Evolutionary conservation across 2,329 filamentous ascomycete genomes (phyloP).

Genomic region (Xylariaceae sp.): DNA sequence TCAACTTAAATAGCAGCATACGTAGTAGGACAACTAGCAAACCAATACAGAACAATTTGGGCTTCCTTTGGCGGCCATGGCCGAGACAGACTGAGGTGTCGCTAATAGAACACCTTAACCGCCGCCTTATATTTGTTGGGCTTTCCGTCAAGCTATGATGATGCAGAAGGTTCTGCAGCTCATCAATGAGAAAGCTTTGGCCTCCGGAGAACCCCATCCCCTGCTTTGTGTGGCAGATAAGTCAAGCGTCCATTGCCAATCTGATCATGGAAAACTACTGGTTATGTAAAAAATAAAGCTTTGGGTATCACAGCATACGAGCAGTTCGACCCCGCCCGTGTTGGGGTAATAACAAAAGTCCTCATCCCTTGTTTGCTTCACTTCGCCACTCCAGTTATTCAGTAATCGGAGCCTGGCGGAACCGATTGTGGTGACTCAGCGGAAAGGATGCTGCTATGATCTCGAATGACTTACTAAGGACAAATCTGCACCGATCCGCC

Average conservation of each 20-base stretch:
- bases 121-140: conserved; percentile 34
- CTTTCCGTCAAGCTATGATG: conserved; percentile 35
- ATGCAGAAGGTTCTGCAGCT: conserved; percentile 45
- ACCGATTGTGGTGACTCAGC: no score
- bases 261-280: conserved; percentile 53
- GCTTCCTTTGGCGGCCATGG: conserved; percentile 34
- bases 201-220: conserved; percentile 45
- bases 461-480: no score
- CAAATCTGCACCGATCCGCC: no score
- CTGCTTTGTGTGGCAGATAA: conserved; percentile 41
- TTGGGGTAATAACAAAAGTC: no score
- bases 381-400: no score
- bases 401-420: no score
- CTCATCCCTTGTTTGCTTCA: no score
- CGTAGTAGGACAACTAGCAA: conserved; percentile 30
- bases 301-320: no score
- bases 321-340: no score
- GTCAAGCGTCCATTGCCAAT: conserved; percentile 48
- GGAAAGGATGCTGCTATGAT: no score
- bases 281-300: no score
- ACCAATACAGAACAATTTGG: conserved; percentile 27
- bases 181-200: conserved; percentile 43
- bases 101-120: conserved; percentile 29
- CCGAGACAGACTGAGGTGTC: conserved; percentile 25
- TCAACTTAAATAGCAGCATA: conserved; percentile 32